Evolutionary conservation across 805 yeast species (phyloP).

Genomic region (Pichia paraexigua): DNA sequence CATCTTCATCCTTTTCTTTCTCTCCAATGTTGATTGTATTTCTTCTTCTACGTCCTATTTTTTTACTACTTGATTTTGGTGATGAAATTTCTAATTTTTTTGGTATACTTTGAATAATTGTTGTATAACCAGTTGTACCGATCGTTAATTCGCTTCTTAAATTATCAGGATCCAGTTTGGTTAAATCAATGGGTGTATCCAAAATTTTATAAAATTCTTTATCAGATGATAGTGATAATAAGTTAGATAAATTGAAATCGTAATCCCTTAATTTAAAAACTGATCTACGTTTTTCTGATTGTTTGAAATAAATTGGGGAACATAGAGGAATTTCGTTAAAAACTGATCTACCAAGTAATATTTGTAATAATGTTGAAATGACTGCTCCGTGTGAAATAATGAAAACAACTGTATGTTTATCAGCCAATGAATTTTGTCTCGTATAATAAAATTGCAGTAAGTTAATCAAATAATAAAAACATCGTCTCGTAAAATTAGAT

Average conservation of each 20-base stretch:
- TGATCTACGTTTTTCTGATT: slow-evolving; percentile 17
- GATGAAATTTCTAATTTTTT: slow-evolving; percentile 1
- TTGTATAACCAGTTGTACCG: slow-evolving; percentile 17
- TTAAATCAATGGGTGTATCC: slow-evolving; percentile 20
- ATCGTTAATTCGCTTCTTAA: slow-evolving; percentile 20
- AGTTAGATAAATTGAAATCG: slow-evolving; percentile 25
- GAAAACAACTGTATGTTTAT: slow-evolving; percentile 26
- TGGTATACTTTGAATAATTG: slow-evolving; percentile 17
- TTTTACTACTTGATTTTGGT: background rate
- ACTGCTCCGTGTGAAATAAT: slow-evolving; percentile 39
- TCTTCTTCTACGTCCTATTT: slow-evolving; percentile 13
- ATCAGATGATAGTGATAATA: slow-evolving; percentile 22
- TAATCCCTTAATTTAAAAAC: slow-evolving; percentile 27
- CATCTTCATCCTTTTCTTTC: slow-evolving; percentile 4
- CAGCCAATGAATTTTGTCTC: slow-evolving; percentile 19
- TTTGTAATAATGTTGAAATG: slow-evolving; percentile 32
- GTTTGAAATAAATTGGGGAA: slow-evolving; percentile 28
- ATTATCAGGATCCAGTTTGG: slow-evolving; percentile 21
- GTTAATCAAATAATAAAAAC: slow-evolving; percentile 28
- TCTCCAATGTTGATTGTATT: slow-evolving; percentile 23
- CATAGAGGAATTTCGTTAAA: slow-evolving; percentile 35
- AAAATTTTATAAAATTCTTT: slow-evolving; percentile 20
- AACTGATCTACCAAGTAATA: slow-evolving; percentile 30
- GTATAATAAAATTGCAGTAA: slow-evolving; percentile 27
- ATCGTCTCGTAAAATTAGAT: slow-evolving; percentile 28